These are phyloP conservation scores for Nicotiana knightiana DNA, from an alignment of 257 asterid genomes.

Conservation along the genomic window DNA sequence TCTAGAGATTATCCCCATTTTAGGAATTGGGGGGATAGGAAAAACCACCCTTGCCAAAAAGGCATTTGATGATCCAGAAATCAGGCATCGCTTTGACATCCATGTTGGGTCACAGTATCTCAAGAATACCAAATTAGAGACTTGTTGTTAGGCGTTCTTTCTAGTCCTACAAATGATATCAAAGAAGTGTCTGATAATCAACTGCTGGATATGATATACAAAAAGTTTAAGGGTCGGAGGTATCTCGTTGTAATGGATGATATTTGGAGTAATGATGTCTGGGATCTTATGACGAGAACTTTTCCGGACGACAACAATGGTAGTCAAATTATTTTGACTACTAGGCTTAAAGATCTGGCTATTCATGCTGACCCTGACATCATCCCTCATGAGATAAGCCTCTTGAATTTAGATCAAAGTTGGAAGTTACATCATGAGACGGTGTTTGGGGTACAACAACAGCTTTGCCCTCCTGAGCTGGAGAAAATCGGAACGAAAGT, in stretches of 20 bases:
- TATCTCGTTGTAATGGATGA: conserved; percentile 8
- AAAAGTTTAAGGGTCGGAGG: not conserved
- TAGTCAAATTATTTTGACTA: conserved; percentile 7
- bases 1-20: not conserved
- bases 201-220: not conserved
- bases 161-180: not conserved
- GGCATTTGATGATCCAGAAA: not conserved
- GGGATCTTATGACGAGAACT: not conserved
- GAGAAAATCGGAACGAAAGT: not conserved
- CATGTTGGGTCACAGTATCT: conserved; percentile 8
- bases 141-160: not conserved
- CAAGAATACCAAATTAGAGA: not conserved
- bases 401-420: not conserved
- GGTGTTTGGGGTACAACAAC: not conserved
- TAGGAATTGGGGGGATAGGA: not conserved
- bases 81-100: not conserved
- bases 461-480: not conserved
- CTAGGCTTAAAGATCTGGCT: not conserved
- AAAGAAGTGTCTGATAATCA: not conserved
- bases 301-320: not conserved
- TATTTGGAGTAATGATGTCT: not conserved
- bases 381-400: not conserved
- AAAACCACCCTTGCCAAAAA: not conserved
- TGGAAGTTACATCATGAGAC: not conserved
- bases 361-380: not conserved